These are phyloP conservation scores for Cutaneotrichosporon sp. DNA, from an alignment of 1,284 basidiomycete species.

Conservation along the genomic window DNA sequence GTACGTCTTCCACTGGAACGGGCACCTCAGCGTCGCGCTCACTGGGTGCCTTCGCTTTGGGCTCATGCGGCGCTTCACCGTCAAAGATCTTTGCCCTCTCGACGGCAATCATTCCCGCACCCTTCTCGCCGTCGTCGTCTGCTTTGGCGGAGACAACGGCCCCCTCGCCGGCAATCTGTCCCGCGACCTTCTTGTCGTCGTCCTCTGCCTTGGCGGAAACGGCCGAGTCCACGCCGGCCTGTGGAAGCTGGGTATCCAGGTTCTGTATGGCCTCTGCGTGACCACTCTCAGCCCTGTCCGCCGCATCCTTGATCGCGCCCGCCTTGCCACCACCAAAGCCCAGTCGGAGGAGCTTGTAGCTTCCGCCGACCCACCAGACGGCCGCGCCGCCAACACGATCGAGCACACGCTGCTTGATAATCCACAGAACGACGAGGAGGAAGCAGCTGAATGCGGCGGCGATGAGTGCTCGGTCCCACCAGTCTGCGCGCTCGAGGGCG, in stretches of 20 bases:
- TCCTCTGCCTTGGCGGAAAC: background rate
- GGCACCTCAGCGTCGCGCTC: no score
- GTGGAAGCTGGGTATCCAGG: background rate
- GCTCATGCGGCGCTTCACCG: no score
- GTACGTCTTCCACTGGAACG: no score
- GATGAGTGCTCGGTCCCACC: slow-evolving; percentile 82
- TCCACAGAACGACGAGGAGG: slow-evolving; percentile 71
- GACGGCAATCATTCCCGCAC: no score
- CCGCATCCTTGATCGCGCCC: background rate
- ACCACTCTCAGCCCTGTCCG: background rate
- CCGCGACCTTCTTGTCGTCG: background rate
- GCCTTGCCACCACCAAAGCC: slow-evolving; percentile 4
- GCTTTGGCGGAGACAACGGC: background rate
- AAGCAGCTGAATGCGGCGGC: slow-evolving; percentile 73
- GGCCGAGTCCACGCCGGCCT: background rate
- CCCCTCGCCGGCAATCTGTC: background rate
- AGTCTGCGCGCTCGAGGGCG: slow-evolving; percentile 78
- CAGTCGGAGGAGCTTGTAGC: slow-evolving; percentile 30
- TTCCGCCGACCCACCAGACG: slow-evolving; percentile 44
- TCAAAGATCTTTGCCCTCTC: no score
- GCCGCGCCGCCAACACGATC: slow-evolving; percentile 52
- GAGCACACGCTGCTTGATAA: slow-evolving; percentile 77
- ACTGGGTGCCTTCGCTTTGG: no score
- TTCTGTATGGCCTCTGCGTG: no score
- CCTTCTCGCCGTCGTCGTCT: background rate